Percentiles rank a stretch among this genome's conserved stretches.
These are phyloP conservation scores for Camelina sativa DNA, from an alignment of 345 rosid genomes.

Conservation along the genomic window DNA sequence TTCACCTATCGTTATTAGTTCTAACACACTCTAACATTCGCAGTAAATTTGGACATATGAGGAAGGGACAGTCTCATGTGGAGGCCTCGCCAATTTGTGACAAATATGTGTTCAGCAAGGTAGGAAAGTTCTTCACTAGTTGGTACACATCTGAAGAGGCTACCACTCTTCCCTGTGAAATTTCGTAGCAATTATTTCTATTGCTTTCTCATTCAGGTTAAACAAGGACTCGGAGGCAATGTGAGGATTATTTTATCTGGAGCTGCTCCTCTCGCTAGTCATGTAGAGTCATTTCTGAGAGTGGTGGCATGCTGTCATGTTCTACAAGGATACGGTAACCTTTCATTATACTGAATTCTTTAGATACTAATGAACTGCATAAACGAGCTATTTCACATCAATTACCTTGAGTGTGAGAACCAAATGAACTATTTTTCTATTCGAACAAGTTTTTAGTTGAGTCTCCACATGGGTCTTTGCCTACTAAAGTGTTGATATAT, in stretches of 20 bases:
- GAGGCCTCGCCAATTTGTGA: conserved; percentile 89
- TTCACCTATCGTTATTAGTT: conserved; percentile 1
- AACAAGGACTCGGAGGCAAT: conserved; percentile 85
- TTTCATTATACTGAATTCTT: conserved; percentile 20
- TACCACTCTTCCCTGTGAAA: not conserved
- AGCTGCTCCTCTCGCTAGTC: conserved; percentile 87
- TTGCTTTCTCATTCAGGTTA: conserved; percentile 58
- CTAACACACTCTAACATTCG: conserved; percentile 36
- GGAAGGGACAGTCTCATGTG: conserved; percentile 59
- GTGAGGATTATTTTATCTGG: conserved; percentile 84
- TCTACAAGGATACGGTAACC: conserved; percentile 88
- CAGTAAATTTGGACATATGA: conserved; percentile 77
- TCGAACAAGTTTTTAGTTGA: not conserved
- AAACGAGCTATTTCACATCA: not conserved
- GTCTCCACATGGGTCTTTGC: not conserved
- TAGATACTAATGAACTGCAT: conserved; percentile 11
- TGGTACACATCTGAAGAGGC: not conserved
- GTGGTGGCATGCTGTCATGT: conserved; percentile 92
- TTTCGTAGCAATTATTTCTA: conserved; percentile 11
- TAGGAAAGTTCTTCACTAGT: conserved; percentile 26
- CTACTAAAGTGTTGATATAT: conserved; percentile 1
- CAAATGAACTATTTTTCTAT: not conserved
- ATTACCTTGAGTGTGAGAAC: not conserved
- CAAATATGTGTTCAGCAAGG: conserved; percentile 90
- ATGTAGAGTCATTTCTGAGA: conserved; percentile 76